Conservation (phyloP, 495 filamentous ascomycete species). For the Neurospora sp. region DNA sequence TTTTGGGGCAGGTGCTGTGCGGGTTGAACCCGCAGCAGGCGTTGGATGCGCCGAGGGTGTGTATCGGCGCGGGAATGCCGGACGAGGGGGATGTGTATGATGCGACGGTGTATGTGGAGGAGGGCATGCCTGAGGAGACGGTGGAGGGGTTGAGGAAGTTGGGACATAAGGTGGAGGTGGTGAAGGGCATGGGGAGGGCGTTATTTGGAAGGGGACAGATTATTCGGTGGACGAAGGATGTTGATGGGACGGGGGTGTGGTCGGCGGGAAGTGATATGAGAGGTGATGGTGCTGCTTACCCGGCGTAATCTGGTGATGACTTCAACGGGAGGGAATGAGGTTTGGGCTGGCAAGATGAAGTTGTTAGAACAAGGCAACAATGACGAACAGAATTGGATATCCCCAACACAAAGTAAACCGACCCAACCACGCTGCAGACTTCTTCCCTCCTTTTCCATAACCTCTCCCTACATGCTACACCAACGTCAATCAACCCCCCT, state of each 20-base stretch:
- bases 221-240: conserved; percentile 57
- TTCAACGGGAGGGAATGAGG: neutral
- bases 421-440: neutral
- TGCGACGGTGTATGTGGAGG: conserved; percentile 62
- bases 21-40: conserved; percentile 79
- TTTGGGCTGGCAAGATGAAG: neutral
- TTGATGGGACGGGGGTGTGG: conserved; percentile 61
- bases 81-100: conserved; percentile 30
- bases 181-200: conserved; percentile 54
- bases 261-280: conserved; percentile 80
- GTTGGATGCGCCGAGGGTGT: conserved; percentile 80
- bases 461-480: neutral
- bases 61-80: conserved; percentile 62
- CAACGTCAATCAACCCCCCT: neutral
- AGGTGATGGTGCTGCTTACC: conserved; percentile 77
- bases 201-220: conserved; percentile 89
- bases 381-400: neutral
- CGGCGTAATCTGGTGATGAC: conserved; percentile 25
- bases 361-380: neutral
- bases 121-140: conserved; percentile 62
- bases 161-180: conserved; percentile 65
- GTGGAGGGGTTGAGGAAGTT: conserved; percentile 53
- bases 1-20: conserved; percentile 83
- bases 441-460: neutral
- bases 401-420: neutral